Evolutionary conservation across 2,329 filamentous ascomycete species (phyloP), one percentile per base, ranked within the genome.

Genomic region (Diaporthe eres): DNA sequence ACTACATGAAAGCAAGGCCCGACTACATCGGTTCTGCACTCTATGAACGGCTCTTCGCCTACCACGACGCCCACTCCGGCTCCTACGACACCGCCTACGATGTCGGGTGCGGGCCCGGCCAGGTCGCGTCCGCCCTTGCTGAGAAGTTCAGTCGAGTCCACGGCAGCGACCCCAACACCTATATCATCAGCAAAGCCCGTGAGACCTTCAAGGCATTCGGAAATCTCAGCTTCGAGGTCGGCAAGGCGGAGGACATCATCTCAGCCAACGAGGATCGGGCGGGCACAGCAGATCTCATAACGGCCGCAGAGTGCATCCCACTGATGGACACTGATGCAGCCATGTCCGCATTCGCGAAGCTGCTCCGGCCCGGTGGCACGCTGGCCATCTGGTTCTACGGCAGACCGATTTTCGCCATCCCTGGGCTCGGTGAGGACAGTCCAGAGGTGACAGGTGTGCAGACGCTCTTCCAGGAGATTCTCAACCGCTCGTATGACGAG

Each of bases 351-450:
- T 60, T 60, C 34, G 57, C 57, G 19, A 39, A 15, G 57, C 57
- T 60, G 1, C 57, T 60, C 34, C 57, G 57, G 10, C 34, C 57
- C 12, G 31, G 34, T 4, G 57, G 57, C 4, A 60, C 34, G 8
- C 19, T 60, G 31, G 57, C 57, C 19, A 60, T 60, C 57, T 60
- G 57, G 31, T 60, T 60, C 10, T 60, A 60, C 57, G 34, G 57
- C 19, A 19, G 31, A 1, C 57, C 34, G 1, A 60, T 60, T 4
- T 39, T 39, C 34, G 22, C 57, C 2, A 39, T 12, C 2, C 57
- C 57, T 22, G 57, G 34, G 57, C 10, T 39, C 5, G 9, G 34
- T 22, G 57, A 60, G 57, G 10, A 60, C 22, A 60, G 57, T 2
- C 57, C 34, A 5, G 34, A 60, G 34, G 57, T 60, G 57, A 22